phyloP scores from a whole-genome alignment of 805 yeast species.

The Candida hungchunana region DNA sequence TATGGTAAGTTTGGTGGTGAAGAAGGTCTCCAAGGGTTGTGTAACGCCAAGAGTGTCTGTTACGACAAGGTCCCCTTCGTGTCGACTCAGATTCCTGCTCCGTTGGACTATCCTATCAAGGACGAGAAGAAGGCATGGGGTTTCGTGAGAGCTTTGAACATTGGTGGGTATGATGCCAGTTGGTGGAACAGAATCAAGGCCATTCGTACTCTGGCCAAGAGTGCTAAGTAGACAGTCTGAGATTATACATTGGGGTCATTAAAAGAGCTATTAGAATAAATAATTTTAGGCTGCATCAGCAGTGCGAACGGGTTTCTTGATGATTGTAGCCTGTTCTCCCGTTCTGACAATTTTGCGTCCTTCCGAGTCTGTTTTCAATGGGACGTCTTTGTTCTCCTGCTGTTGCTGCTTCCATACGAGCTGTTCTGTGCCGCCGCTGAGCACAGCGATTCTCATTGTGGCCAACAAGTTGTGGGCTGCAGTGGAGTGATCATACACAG shows the following conservation, averaged over 20 bases:
- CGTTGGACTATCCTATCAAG: conserved; percentile 86
- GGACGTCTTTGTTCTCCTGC: conserved; percentile 60
- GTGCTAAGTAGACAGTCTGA: conserved; percentile 27
- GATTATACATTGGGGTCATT: too few relatives aligned
- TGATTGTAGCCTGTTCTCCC: conserved; percentile 54
- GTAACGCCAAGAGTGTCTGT: conserved; percentile 83
- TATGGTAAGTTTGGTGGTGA: conserved; percentile 98
- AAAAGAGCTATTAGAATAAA: too few relatives aligned
- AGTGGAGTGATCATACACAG: conserved; percentile 87
- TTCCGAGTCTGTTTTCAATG: conserved; percentile 47
- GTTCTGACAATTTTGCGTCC: conserved; percentile 56
- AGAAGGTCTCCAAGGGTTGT: conserved; percentile 90
- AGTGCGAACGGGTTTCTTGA: conserved; percentile 41
- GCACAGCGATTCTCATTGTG: conserved; percentile 88
- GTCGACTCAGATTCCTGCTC: conserved; percentile 79
- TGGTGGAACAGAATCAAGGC: conserved; percentile 64
- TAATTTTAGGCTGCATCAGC: conserved; percentile 53
- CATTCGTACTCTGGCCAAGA: conserved; percentile 48
- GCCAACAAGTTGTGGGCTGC: conserved; percentile 90
- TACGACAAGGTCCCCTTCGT: conserved; percentile 77
- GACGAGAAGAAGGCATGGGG: conserved; percentile 83
- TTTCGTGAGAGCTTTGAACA: conserved; percentile 76
- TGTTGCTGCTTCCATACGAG: conserved; percentile 78
- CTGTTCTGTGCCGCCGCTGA: conserved; percentile 75
- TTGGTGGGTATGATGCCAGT: conserved; percentile 77